Evolutionary conservation across 495 filamentous ascomycete species (phyloP), one percentile per base, ranked within the genome.

Genomic region (Aspergillus egyptiacus): DNA sequence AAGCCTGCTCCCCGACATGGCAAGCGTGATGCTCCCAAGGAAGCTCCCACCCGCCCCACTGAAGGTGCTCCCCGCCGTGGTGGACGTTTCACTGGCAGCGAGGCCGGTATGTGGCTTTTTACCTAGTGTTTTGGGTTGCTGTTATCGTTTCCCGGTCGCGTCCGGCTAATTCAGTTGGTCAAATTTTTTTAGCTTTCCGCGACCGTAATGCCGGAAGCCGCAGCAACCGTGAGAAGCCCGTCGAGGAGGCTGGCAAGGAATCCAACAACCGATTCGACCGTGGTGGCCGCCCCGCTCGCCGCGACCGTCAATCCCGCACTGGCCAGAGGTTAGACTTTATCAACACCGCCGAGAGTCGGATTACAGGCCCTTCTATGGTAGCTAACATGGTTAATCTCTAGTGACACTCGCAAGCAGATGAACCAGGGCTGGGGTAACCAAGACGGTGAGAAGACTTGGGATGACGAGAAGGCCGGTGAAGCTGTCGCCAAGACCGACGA

Each of bases 381-480:
- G 20, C 43, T 40, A 17, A 41, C 27, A 10, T 44, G 6, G 25
- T 13, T 11, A 39, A 45, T 46, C 30, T 34, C 28, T 35, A 87
- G 89, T 57, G 90, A 94, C 58, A 85, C 90, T 60, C 86, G 89
- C 62, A 98, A 97, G 82, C 87, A 95, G 73, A 84, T 87, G 59
- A 82, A 80, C 62, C 86, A 89, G 63, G 85, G 87, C 54, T 98
- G 93, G 93, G 93, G 90, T 59, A 84, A 75, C 63, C 77, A 77
- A 46, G 83, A 83, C 61, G 93, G 90, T 64, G 72, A 81, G 23
- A 85, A 80, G 60, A 86, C 90, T 69, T 84, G 81, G 70, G 83
- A 84, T 54, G 94, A 96, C 59, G 93, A 96, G 77, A 77, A 86
- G 61, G 88, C 83, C 55, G 93, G 81, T 51, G 88, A 89, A 61